phyloP scores from a whole-genome alignment of 192 early-diverging fungal species.

The Coemansia sp. region DNA sequence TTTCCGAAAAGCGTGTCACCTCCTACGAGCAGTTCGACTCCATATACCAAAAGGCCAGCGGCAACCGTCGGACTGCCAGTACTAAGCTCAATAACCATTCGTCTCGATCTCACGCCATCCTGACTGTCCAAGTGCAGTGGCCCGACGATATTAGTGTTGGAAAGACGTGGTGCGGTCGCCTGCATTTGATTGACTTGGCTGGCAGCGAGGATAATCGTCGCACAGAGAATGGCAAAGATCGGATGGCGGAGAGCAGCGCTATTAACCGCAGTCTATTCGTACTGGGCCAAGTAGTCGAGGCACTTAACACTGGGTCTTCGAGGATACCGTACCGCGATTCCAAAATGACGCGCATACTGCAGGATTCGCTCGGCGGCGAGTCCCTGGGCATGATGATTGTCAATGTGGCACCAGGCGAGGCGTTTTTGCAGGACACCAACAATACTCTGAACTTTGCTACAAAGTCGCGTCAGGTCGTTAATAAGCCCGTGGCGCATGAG shows the following conservation, averaged over 20 bases:
- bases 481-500: conserved; percentile 56
- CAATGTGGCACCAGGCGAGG: conserved; percentile 62
- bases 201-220: conserved; percentile 69
- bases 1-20: conserved; percentile 58
- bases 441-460: conserved; percentile 70
- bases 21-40: conserved; percentile 58
- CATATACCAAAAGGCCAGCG: conserved; percentile 52
- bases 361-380: conserved; percentile 67
- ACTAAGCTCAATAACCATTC: conserved; percentile 69
- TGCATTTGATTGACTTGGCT: conserved; percentile 70
- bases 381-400: conserved; percentile 70
- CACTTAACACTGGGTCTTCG: conserved; percentile 58
- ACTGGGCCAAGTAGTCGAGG: conserved; percentile 68
- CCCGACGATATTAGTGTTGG: conserved; percentile 28
- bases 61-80: conserved; percentile 63
- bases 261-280: conserved; percentile 71
- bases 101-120: conserved; percentile 66
- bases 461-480: conserved; percentile 66
- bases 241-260: conserved; percentile 67
- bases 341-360: conserved; percentile 70
- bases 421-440: conserved; percentile 57
- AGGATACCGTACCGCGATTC: conserved; percentile 67
- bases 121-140: conserved; percentile 59
- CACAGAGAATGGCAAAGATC: conserved; percentile 62
- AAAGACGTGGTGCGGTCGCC: conserved; percentile 50